Conservation (phyloP, 805 yeast genomes). For the Cyberlindnera suaveolens region DNA sequence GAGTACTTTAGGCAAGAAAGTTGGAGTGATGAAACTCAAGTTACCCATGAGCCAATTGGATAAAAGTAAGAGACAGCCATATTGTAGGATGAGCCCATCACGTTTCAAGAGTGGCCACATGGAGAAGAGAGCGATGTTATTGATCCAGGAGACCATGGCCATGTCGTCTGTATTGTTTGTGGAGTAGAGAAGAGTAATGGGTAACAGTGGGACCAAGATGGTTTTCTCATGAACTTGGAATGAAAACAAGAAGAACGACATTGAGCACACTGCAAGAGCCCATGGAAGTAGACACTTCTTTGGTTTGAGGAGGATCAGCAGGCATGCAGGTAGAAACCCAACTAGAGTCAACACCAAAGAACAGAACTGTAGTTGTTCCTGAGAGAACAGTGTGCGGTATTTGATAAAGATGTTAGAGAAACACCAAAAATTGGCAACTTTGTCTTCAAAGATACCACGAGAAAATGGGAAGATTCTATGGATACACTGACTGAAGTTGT, state of each 20-base stretch:
- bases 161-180: constrained; percentile 51
- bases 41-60: constrained; percentile 80
- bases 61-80: constrained; percentile 49
- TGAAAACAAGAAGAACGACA: constrained; percentile 85
- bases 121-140: constrained; percentile 78
- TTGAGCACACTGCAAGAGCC: constrained; percentile 76
- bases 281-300: constrained; percentile 49
- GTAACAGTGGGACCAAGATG: constrained; percentile 80
- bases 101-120: constrained; percentile 80
- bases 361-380: constrained; percentile 50
- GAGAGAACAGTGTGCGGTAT: constrained; percentile 49
- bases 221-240: constrained; percentile 97
- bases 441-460: constrained; percentile 94
- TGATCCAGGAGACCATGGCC: constrained; percentile 83
- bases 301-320: constrained; percentile 45
- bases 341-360: constrained; percentile 49
- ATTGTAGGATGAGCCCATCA: constrained; percentile 73
- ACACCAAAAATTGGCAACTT: constrained; percentile 97
- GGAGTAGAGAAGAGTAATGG: constrained; percentile 60
- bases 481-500: constrained; percentile 37
- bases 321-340: constrained; percentile 51
- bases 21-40: constrained; percentile 45
- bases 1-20: constrained; percentile 31
- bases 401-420: constrained; percentile 77
- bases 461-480: constrained; percentile 90